Evolutionary conservation across 768 basidiomycete species (phyloP).

Genomic region (Leccinellum albellum): DNA sequence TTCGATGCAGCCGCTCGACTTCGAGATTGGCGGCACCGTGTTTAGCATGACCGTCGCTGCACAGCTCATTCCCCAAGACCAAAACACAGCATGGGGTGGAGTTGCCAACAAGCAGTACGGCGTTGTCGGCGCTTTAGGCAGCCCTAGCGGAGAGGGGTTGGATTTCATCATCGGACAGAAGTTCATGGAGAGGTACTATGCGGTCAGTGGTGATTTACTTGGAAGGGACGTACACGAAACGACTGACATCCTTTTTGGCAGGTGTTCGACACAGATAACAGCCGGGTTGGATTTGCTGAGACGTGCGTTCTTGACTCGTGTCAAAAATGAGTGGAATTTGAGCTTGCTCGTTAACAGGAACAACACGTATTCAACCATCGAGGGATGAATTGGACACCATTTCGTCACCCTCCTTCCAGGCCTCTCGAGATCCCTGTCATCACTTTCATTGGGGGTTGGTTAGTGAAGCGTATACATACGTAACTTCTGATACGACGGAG

Average conservation of each 20-base stretch:
- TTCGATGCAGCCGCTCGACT: slow-evolving; percentile 8
- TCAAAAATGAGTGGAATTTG: background rate
- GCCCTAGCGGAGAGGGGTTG: background rate
- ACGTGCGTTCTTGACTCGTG: background rate
- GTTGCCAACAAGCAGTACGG: background rate
- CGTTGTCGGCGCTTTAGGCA: background rate
- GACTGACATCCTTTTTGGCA: background rate
- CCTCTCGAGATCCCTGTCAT: background rate
- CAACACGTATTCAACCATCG: background rate
- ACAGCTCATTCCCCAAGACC: background rate
- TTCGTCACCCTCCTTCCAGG: background rate
- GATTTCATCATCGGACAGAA: background rate
- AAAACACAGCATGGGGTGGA: background rate
- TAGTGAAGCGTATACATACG: background rate
- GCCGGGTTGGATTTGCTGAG: background rate
- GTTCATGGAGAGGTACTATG: background rate
- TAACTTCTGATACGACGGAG: background rate
- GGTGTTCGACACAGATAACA: background rate
- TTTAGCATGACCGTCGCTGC: background rate
- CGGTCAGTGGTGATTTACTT: background rate
- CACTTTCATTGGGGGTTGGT: slow-evolving; percentile 8
- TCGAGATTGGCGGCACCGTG: background rate
- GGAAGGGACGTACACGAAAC: background rate
- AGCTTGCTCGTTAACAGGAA: background rate
- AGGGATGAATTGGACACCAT: background rate